phyloP scores from a whole-genome alignment of 2,329 filamentous ascomycete genomes.

The Venturia effusa region DNA sequence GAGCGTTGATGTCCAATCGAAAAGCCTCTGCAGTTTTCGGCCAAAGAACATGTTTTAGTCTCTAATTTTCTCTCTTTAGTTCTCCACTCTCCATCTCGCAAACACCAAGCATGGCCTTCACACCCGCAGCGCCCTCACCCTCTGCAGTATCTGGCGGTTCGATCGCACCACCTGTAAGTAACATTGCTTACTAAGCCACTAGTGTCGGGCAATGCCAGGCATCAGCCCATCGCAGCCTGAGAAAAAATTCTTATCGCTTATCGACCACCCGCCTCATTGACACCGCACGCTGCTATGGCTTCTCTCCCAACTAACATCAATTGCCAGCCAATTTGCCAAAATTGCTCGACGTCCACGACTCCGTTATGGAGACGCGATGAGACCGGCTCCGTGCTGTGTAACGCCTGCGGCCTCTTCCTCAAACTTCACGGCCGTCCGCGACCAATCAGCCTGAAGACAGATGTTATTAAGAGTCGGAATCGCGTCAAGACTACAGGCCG shows the following conservation, averaged over 20 bases:
- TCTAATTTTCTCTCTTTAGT: conserved; percentile 12
- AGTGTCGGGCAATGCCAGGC: conserved; percentile 29
- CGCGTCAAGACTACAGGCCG: conserved; percentile 56
- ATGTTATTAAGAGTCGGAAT: conserved; percentile 99
- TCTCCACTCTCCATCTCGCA: conserved; percentile 28
- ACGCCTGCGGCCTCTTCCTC: conserved; percentile 93
- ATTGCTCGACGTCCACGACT: conserved; percentile 90
- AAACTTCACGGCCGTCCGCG: conserved; percentile 91
- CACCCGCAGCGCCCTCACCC: conserved; percentile 51
- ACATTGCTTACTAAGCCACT: conserved; percentile 18
- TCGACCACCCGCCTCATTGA: conserved; percentile 15
- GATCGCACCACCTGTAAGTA: conserved; percentile 39
- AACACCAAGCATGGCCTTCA: conserved; percentile 34
- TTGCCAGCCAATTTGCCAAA: conserved; percentile 84
- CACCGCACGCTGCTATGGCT: conserved; percentile 24
- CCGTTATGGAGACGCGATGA: conserved; percentile 97
- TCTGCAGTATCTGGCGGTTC: conserved; percentile 55
- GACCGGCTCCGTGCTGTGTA: conserved; percentile 89
- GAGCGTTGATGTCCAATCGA: conserved; percentile 10
- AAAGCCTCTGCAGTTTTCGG: conserved; percentile 12
- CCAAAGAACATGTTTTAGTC: background rate
- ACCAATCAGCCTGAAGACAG: conserved; percentile 94
- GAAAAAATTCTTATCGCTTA: conserved; percentile 5
- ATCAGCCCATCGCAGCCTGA: too few species aligned
- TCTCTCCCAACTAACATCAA: conserved; percentile 36